phyloP scores from a whole-genome alignment of 2,329 filamentous ascomycete species.

The Calonectria pseudoreteaudii region DNA sequence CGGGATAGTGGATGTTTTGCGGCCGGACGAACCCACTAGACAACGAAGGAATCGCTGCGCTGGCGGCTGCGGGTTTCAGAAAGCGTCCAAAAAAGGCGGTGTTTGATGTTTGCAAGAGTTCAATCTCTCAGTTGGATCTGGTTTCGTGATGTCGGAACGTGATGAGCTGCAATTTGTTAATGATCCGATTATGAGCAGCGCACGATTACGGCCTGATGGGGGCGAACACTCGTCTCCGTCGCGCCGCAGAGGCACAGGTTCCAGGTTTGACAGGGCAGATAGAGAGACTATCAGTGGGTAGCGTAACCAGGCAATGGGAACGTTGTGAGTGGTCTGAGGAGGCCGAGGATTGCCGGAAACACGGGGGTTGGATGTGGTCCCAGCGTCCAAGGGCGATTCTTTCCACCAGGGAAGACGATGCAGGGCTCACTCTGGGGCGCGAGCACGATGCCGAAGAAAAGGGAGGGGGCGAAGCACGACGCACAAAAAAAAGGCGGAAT shows the following conservation, averaged over 20 bases:
- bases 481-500: neutral
- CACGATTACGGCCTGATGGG: neutral
- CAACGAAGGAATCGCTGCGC: constrained; percentile 7
- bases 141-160: constrained; percentile 4
- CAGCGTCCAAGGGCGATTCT: neutral
- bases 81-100: constrained; percentile 15
- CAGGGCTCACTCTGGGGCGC: constrained; percentile 13
- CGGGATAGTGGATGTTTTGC: constrained; percentile 30
- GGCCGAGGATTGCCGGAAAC: constrained; percentile 1
- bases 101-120: constrained; percentile 6
- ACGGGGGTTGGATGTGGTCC: constrained; percentile 6
- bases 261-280: constrained; percentile 6
- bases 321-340: constrained; percentile 15
- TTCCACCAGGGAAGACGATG: neutral
- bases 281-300: neutral
- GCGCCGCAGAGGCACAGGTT: constrained; percentile 1
- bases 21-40: constrained; percentile 20
- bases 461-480: neutral
- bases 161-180: constrained; percentile 5
- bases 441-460: neutral
- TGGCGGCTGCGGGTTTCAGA: constrained; percentile 11
- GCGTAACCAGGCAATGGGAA: constrained; percentile 9
- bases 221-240: neutral
- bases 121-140: constrained; percentile 1
- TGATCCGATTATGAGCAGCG: neutral